Percentiles rank a stretch among this genome's conserved stretches.
Conservation (phyloP, 2,329 filamentous ascomycete species). For the Pseudofabraea citricarpa region DNA sequence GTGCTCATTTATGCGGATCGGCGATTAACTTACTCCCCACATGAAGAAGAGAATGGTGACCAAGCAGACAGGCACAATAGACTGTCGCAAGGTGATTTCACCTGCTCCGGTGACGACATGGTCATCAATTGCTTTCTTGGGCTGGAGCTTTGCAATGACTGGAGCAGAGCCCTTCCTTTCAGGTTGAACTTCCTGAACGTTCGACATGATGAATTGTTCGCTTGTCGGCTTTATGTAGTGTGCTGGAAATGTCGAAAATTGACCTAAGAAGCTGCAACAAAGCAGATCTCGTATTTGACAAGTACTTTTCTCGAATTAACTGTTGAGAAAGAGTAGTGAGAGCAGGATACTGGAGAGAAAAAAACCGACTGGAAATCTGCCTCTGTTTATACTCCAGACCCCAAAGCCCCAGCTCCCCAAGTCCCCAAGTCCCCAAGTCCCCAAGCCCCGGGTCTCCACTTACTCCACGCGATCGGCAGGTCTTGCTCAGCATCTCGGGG, state of each 20-base stretch:
- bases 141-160: neutral
- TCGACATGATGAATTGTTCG: neutral
- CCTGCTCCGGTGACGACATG: slow-evolving; percentile 55
- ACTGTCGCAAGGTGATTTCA: slow-evolving; percentile 64
- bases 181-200: neutral
- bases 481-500: too few species aligned
- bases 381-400: neutral
- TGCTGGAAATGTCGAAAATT: neutral
- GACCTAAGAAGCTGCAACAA: neutral
- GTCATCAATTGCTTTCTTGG: slow-evolving; percentile 49
- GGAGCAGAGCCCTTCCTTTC: neutral
- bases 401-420: neutral
- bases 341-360: neutral
- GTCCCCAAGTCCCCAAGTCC: neutral
- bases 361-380: neutral
- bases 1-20: too few species aligned
- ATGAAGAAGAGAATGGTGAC: slow-evolving; percentile 80
- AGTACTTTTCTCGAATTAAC: neutral
- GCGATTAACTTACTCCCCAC: slow-evolving; percentile 53
- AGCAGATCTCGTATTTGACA: neutral
- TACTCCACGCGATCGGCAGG: too few species aligned
- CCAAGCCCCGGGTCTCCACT: neutral
- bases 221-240: neutral
- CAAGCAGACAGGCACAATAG: slow-evolving; percentile 36
- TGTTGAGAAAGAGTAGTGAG: neutral